Evolutionary conservation across 2,329 filamentous ascomycete species (phyloP).

Genomic region (Penicillium sp.): DNA sequence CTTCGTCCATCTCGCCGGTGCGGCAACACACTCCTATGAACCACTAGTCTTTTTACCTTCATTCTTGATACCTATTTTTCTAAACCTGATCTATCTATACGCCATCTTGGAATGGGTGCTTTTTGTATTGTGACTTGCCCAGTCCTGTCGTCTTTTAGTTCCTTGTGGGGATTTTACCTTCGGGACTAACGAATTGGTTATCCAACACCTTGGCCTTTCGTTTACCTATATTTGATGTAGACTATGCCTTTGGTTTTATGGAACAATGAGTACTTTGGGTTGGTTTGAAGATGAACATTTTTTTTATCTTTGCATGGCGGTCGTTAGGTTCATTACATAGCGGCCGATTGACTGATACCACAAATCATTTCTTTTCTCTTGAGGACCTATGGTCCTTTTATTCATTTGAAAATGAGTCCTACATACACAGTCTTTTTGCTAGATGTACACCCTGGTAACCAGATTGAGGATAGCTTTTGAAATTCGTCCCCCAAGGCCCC

Average conservation of each 20-base stretch:
- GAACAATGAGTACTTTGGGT: slow-evolving; percentile 7
- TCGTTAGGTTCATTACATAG: slow-evolving; percentile 14
- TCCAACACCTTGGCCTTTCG: slow-evolving; percentile 3
- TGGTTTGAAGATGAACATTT: slow-evolving; percentile 8
- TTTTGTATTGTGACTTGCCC: slow-evolving; percentile 4
- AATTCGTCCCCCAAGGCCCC: no score
- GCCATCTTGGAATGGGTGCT: slow-evolving; percentile 12
- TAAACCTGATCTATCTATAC: slow-evolving; percentile 16
- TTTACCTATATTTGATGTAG: slow-evolving; percentile 15
- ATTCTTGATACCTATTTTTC: slow-evolving; percentile 7
- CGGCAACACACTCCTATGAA: slow-evolving; percentile 10
- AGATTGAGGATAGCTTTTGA: no score
- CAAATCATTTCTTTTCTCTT: slow-evolving; percentile 15
- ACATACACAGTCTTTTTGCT: no score
- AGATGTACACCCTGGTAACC: no score
- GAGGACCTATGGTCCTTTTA: neutral
- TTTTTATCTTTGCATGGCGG: slow-evolving; percentile 19
- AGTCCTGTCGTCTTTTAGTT: neutral
- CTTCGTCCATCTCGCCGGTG: slow-evolving; percentile 17
- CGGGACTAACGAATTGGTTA: neutral
- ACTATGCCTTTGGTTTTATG: slow-evolving; percentile 8
- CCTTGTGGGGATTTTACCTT: slow-evolving; percentile 1
- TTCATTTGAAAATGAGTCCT: neutral
- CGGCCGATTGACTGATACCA: slow-evolving; percentile 24
- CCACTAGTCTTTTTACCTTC: slow-evolving; percentile 14